These are phyloP conservation scores for Clonostachys rhizophaga DNA, from an alignment of 2,329 filamentous ascomycete genomes.

Conservation along the genomic window DNA sequence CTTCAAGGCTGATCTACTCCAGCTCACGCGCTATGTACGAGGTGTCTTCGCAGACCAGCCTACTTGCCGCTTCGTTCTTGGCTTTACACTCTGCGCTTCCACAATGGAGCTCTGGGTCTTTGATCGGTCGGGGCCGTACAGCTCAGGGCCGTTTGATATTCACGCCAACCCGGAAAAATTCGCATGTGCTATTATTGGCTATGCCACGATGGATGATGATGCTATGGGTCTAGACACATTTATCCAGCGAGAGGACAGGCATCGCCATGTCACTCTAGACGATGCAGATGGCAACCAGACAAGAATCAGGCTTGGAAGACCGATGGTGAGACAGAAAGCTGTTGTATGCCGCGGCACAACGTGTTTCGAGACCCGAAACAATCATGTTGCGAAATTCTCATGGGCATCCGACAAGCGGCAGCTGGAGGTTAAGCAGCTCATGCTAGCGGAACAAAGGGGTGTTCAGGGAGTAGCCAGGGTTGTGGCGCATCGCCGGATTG, in stretches of 20 bases:
- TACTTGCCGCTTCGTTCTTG: constrained; percentile 11
- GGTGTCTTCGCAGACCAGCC: constrained; percentile 9
- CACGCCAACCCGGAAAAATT: constrained; percentile 1
- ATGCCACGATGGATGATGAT: constrained; percentile 5
- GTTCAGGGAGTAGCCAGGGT: constrained; percentile 2
- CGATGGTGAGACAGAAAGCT: constrained; percentile 4
- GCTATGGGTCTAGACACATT: constrained; percentile 5
- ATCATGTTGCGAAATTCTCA: constrained; percentile 10
- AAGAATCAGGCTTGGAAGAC: constrained; percentile 4
- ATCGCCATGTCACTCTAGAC: constrained; percentile 1
- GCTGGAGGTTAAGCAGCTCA: constrained; percentile 8
- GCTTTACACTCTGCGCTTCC: constrained; percentile 3
- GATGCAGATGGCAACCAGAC: background rate
- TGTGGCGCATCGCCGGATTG: constrained; percentile 6
- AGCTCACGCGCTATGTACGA: constrained; percentile 9
- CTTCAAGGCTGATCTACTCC: constrained; percentile 9
- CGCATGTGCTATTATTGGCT: constrained; percentile 3
- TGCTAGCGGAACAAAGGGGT: constrained; percentile 5
- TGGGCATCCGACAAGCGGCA: constrained; percentile 2
- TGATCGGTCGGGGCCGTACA: constrained; percentile 10
- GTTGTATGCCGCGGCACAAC: constrained; percentile 10
- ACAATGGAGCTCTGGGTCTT: constrained; percentile 14
- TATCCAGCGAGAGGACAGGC: background rate
- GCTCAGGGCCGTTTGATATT: constrained; percentile 4
- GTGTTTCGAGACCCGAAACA: constrained; percentile 5